phyloP scores from a whole-genome alignment of 441 rosid species.

The Brassica balearica region DNA sequence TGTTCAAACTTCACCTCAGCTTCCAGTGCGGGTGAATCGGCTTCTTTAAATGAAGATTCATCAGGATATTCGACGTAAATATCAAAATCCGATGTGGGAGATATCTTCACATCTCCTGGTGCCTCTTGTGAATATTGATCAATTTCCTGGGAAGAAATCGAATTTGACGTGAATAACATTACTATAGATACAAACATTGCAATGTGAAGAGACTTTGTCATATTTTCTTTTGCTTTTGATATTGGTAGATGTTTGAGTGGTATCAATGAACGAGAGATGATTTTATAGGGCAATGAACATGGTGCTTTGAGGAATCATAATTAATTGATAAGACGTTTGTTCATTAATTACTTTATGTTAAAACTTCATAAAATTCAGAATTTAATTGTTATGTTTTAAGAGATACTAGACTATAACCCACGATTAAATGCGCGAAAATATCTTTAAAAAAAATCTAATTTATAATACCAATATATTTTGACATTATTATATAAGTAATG shows the following conservation, averaged over 20 bases:
- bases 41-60: slow-evolving; percentile 17
- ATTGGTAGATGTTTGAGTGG: slow-evolving; percentile 1
- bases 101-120: slow-evolving; percentile 26
- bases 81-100: slow-evolving; percentile 18
- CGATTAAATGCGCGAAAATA: too few relatives aligned
- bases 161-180: background rate
- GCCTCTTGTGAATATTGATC: slow-evolving; percentile 19
- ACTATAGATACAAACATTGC: slow-evolving; percentile 7
- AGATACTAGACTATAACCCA: too few relatives aligned
- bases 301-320: background rate
- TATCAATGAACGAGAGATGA: background rate
- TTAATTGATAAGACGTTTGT: slow-evolving; percentile 9
- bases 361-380: background rate
- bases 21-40: slow-evolving; percentile 11
- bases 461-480: too few relatives aligned
- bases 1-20: background rate
- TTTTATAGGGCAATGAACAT: slow-evolving; percentile 3
- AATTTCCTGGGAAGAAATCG: slow-evolving; percentile 3
- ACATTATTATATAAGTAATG: too few relatives aligned
- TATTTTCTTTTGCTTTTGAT: slow-evolving; percentile 13
- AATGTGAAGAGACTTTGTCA: slow-evolving; percentile 30
- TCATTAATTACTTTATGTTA: slow-evolving; percentile 14
- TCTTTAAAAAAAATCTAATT: too few relatives aligned
- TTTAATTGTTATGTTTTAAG: background rate
- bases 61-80: slow-evolving; percentile 10